Evolutionary conservation across 768 basidiomycete genomes (phyloP).

Genomic region (Tricholoma bakamatsutake): DNA sequence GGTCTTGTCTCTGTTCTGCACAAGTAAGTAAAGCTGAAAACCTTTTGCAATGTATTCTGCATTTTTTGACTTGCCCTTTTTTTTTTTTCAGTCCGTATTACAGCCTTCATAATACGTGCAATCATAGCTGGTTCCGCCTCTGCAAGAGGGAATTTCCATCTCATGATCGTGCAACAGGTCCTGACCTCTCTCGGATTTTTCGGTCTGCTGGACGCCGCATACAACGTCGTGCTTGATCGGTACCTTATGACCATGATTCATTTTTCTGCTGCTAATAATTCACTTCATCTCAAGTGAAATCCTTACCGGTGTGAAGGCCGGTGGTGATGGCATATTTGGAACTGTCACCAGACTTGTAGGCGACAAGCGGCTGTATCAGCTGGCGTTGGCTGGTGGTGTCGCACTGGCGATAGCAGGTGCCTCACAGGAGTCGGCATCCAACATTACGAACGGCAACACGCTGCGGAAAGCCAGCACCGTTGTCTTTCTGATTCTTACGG

Average conservation of each 20-base stretch:
- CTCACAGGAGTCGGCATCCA: neutral
- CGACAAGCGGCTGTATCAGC: neutral
- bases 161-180: conserved; percentile 34
- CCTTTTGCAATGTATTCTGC: too few species aligned
- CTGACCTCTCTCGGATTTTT: conserved; percentile 38
- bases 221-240: conserved; percentile 37
- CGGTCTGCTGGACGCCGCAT: conserved; percentile 36
- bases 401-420: neutral
- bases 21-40: conserved; percentile 21
- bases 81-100: conserved; percentile 28
- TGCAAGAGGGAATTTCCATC: conserved; percentile 23
- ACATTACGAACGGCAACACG: neutral
- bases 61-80: neutral
- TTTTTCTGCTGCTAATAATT: neutral
- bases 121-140: conserved; percentile 25
- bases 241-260: conserved; percentile 7
- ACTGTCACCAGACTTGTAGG: neutral
- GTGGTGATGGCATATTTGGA: neutral
- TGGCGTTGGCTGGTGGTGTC: neutral
- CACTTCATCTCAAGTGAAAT: neutral
- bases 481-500: neutral
- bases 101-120: conserved; percentile 35
- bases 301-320: neutral
- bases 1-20: conserved; percentile 31
- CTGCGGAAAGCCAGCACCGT: neutral